Evolutionary conservation across 2,329 filamentous ascomycete species (phyloP), one percentile per base, ranked within the genome.

Genomic region (Monosporascus sp.): DNA sequence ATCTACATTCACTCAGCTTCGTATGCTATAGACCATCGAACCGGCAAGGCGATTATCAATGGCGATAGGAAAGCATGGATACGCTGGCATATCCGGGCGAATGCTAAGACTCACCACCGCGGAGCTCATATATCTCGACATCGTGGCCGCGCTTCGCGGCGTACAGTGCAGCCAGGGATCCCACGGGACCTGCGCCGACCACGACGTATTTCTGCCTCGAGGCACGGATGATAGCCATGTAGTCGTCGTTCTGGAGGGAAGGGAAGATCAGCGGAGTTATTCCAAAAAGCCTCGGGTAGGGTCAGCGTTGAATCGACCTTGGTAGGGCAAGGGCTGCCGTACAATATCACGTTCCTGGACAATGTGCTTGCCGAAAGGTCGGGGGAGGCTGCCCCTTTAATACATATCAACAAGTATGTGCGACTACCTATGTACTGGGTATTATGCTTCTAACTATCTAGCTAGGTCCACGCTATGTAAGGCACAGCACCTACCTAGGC

Each of bases 41-140:
- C 31, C 11, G 31, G 9, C 11, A 14, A 14, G 31, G 14, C 31
- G 2, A 35, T 35, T 35, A 5, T 35, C 11, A 35, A 35, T 3
- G 9, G 31, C 31, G 31, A 35, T 35, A 35, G 14, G 31, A 14
- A 35, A 35, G 41, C 48, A 8, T 48, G 46, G 55, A 53, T 41
- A 46, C 43, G 49, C 55, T 51, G 50, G 48, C 48, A 51, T 11
- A 37, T 31, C n/a, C 27, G 26, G 48, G 60, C 41, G 50, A 43
- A 44, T 31, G 31, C 31, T 19, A 43, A 40, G 43, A 77, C 83
- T 69, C 79, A 97, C 94, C 94, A 75, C 87, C 85, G 67, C 94
- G 84, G 61, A 99, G 76, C 72, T 99, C 94, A 70, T 97, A 99
- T 49, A 99, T 80, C 69, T 97, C 91, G 35, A 99, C 94, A 65